Conservation (phyloP, 2,329 filamentous ascomycete species). For the Stagonosporopsis rhizophila region DNA sequence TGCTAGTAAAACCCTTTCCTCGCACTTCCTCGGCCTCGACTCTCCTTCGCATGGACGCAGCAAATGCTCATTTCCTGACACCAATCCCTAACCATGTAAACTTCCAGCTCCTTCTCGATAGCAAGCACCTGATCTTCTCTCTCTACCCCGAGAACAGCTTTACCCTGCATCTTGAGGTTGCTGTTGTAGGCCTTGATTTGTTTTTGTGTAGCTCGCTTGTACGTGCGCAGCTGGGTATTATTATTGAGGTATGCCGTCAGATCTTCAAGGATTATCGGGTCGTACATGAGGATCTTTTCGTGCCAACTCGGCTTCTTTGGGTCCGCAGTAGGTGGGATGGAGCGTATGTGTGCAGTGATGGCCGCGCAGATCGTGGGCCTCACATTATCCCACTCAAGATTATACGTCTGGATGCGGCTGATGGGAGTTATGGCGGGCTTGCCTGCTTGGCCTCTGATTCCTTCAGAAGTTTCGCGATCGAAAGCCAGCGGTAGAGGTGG, state of each 20-base stretch:
- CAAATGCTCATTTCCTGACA: constrained; percentile 87
- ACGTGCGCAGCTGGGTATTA: constrained; percentile 32
- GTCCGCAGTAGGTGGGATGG: constrained; percentile 51
- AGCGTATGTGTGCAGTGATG: constrained; percentile 59
- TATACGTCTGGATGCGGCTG: constrained; percentile 20
- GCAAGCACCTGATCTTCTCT: constrained; percentile 29
- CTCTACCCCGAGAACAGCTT: constrained; percentile 19
- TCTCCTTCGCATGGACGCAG: constrained; percentile 72
- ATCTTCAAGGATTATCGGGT: constrained; percentile 88
- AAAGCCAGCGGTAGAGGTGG: constrained; percentile 27
- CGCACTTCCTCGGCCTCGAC: constrained; percentile 36
- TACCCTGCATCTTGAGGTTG: constrained; percentile 22
- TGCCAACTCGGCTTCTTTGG: constrained; percentile 71
- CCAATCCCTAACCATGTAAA: constrained; percentile 79
- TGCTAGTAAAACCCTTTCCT: constrained; percentile 32
- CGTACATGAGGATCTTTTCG: constrained; percentile 92
- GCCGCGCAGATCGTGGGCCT: constrained; percentile 52
- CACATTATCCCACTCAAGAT: constrained; percentile 44
- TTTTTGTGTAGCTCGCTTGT: constrained; percentile 38
- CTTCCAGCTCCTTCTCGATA: constrained; percentile 40
- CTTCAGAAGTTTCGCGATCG: neutral
- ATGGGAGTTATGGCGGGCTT: constrained; percentile 11
- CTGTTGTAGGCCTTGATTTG: constrained; percentile 43
- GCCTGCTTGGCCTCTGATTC: neutral
- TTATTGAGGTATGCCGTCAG: constrained; percentile 80